Base-by-base conservation (phyloP, 768 basidiomycete genomes). In the Brasilioporus rufonigricans region DNA sequence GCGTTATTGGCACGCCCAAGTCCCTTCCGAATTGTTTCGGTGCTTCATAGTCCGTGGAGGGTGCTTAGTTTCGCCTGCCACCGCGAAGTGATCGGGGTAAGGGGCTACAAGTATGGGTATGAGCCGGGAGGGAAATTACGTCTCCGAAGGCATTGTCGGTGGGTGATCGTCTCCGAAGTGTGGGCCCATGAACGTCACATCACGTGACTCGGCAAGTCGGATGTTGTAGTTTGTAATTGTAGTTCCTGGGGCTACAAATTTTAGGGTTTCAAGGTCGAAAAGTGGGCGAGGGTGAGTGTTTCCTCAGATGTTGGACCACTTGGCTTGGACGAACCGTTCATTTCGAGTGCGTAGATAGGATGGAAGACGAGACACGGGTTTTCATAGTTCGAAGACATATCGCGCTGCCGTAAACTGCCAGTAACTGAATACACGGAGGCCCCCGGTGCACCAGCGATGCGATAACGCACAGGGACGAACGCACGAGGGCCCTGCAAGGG, bases 21-120 rank as follows among this genome's bases (percentile, higher is more conserved):
- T 52, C 39, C 44, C 24, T 44, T 45, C 23, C 33, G 13, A 35
- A 12, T 35, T 11, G 38, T n/a, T 19, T 12, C 5, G 18, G 39
- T 39, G 9, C 39, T 12, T 29, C 16, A 4, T 57, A 32, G 49
- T 43, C 41, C 44, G 44, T 39, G 44, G 13, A 19, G 32, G 26
- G 5, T 38, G 44, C 29, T 40, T 53, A 23, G 45, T 51, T 35
- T 29, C 35, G 8, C 52, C 44, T 24, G 35, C 36, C 45, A 38
- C 54, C 55, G 48, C 43, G 39, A 57, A 53, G 57, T 43, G 61
- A 68, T 61, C 53, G 61, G 56, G 50, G 66, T 52, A 48, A 38
- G 29, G 53, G 48, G 56, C 41, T 39, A 44, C 24, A 24, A n/a
- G 33, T 44, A 32, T 41, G 18, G 29, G n/a, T 26, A 32, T 21